A percentile compares a stretch with the other conserved stretches of the same genome.
Conservation (phyloP, 2,329 filamentous ascomycete genomes). For the Hypoxylon rubiginosum region DNA sequence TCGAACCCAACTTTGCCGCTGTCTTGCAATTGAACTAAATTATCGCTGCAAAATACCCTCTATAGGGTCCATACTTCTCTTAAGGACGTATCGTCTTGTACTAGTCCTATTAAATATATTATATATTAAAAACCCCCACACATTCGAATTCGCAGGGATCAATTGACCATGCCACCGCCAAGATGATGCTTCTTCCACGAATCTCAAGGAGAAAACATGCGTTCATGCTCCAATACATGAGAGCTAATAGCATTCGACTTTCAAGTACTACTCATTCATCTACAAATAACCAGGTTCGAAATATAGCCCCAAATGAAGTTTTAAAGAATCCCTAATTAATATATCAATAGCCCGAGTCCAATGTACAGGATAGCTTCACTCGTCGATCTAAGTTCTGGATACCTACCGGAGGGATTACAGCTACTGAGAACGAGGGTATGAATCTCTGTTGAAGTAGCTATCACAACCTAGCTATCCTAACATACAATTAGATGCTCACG, state of each 20-base stretch:
- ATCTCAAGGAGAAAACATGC: conserved; percentile 28
- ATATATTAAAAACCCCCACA: too few species aligned
- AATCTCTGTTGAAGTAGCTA: background rate
- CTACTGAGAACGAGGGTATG: conserved; percentile 67
- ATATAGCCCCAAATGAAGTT: background rate
- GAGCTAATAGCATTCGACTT: conserved; percentile 15
- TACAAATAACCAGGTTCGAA: conserved; percentile 31
- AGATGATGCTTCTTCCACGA: conserved; percentile 41
- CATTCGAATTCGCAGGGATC: background rate
- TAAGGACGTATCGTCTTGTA: background rate
- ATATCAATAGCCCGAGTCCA: conserved; percentile 24
- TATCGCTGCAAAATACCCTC: background rate
- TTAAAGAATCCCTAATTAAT: conserved; percentile 12
- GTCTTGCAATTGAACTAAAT: too few species aligned
- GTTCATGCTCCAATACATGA: conserved; percentile 27
- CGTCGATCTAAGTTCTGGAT: conserved; percentile 83
- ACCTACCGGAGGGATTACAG: conserved; percentile 77
- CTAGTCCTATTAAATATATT: background rate
- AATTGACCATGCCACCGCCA: conserved; percentile 31
- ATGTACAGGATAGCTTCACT: conserved; percentile 37
- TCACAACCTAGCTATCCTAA: conserved; percentile 25
- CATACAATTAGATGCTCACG: conserved; percentile 69
- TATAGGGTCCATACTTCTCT: background rate
- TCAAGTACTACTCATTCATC: conserved; percentile 22
- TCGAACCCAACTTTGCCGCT: too few species aligned